These are phyloP conservation scores for Barnettozyma populi DNA, from an alignment of 805 yeast species.

Conservation along the genomic window DNA sequence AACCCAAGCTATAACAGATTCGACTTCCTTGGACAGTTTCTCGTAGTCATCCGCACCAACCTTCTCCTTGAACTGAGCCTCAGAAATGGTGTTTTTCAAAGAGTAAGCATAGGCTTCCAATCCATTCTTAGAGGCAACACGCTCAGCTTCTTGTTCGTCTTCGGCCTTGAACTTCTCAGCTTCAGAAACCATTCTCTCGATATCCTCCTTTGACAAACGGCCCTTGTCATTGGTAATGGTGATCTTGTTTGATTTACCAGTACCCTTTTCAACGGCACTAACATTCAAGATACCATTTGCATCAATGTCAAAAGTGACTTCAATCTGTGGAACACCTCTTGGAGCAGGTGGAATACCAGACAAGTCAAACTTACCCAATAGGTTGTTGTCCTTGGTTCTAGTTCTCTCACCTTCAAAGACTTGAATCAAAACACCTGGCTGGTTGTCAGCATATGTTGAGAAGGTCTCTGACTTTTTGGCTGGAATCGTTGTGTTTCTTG, in stretches of 20 bases:
- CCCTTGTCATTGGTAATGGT: slow-evolving; percentile 99
- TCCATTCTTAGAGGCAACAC: slow-evolving; percentile 93
- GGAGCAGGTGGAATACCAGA: slow-evolving; percentile 98
- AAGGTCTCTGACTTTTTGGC: slow-evolving; percentile 96
- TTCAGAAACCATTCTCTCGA: slow-evolving; percentile 95
- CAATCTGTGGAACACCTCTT: slow-evolving; percentile 98
- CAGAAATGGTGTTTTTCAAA: slow-evolving; percentile 75
- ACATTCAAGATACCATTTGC: slow-evolving; percentile 98
- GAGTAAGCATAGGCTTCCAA: slow-evolving; percentile 95
- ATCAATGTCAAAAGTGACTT: slow-evolving; percentile 94
- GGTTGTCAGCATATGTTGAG: slow-evolving; percentile 98
- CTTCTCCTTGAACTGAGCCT: slow-evolving; percentile 73
- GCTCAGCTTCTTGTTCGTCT: slow-evolving; percentile 89
- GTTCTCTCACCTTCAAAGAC: slow-evolving; percentile 99
- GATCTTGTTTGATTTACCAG: slow-evolving; percentile 95
- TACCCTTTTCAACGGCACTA: slow-evolving; percentile 96
- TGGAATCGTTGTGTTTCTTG: slow-evolving; percentile 98
- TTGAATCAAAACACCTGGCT: slow-evolving; percentile 98
- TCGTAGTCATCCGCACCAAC: slow-evolving; percentile 68
- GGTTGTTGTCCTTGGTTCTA: slow-evolving; percentile 92
- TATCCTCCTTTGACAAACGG: slow-evolving; percentile 96
- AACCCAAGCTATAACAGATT: slow-evolving; percentile 84
- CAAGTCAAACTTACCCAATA: slow-evolving; percentile 95
- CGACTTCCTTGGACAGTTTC: slow-evolving; percentile 75
- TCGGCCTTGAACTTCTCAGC: slow-evolving; percentile 98